phyloP scores from a whole-genome alignment of 2,329 filamentous ascomycete genomes.

The Monosporascus sp. region DNA sequence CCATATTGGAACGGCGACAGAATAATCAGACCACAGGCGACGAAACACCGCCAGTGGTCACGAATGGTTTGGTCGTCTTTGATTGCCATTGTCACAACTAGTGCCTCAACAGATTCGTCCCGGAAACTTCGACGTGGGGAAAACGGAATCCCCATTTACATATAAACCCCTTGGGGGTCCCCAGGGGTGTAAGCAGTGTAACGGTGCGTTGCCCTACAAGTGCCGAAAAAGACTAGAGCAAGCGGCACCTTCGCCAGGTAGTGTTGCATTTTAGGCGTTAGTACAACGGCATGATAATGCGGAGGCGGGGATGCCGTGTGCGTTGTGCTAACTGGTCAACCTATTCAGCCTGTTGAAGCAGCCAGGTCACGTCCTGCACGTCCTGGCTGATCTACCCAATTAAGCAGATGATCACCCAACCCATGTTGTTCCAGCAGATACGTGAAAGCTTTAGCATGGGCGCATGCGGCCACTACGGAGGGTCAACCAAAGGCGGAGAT shows the following conservation, averaged over 20 bases:
- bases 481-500: too few relatives aligned
- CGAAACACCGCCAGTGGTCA: constrained; percentile 40
- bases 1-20: constrained; percentile 48
- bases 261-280: background rate
- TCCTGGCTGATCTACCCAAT: background rate
- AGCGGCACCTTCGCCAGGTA: too few relatives aligned
- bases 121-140: background rate
- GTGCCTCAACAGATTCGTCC: background rate
- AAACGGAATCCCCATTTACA: background rate
- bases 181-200: background rate
- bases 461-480: too few relatives aligned
- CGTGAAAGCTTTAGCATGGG: background rate
- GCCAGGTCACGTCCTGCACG: background rate
- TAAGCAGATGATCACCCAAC: background rate
- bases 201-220: constrained; percentile 12
- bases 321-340: background rate
- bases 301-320: background rate
- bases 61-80: constrained; percentile 23
- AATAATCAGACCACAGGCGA: constrained; percentile 41
- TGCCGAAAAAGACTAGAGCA: constrained; percentile 9
- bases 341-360: background rate
- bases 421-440: background rate
- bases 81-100: constrained; percentile 8
- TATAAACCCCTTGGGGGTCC: background rate
- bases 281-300: background rate